Percentiles rank a stretch among this genome's conserved stretches.
These are phyloP conservation scores for Tetrahymena thermophila DNA, from an alignment of 73 alveolate species.

Conservation along the genomic window DNA sequence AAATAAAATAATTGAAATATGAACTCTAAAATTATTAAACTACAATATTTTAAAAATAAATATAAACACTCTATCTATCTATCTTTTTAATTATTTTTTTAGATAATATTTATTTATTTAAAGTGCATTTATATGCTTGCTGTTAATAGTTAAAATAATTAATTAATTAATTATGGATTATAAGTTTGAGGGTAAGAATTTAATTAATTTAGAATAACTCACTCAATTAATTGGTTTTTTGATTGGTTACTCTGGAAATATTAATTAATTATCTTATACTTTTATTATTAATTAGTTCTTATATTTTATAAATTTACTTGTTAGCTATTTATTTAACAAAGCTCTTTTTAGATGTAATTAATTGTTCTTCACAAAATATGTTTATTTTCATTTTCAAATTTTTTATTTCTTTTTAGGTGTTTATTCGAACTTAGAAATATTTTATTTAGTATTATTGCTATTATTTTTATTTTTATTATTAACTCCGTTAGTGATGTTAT, in stretches of 20 bases:
- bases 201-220: not conserved
- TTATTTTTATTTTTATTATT: not conserved
- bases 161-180: not conserved
- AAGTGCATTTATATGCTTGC: not conserved
- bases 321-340: too few species aligned
- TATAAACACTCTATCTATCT: not conserved
- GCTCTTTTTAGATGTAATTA: not conserved
- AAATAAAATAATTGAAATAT: not conserved
- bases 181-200: not conserved
- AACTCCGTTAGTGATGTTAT: not conserved
- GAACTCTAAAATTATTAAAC: not conserved
- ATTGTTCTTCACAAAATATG: not conserved
- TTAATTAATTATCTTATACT: not conserved
- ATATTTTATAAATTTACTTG: too few species aligned
- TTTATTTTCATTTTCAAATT: not conserved
- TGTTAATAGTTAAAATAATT: not conserved
- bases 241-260: not conserved
- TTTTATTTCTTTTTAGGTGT: not conserved
- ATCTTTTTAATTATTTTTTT: too few species aligned
- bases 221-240: too few species aligned
- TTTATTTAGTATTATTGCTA: not conserved
- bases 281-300: too few species aligned
- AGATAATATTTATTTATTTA: too few species aligned
- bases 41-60: not conserved
- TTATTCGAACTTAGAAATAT: not conserved